Evolutionary conservation across 2,329 filamentous ascomycete species (phyloP).

Genomic region (Fusarium sp.): DNA sequence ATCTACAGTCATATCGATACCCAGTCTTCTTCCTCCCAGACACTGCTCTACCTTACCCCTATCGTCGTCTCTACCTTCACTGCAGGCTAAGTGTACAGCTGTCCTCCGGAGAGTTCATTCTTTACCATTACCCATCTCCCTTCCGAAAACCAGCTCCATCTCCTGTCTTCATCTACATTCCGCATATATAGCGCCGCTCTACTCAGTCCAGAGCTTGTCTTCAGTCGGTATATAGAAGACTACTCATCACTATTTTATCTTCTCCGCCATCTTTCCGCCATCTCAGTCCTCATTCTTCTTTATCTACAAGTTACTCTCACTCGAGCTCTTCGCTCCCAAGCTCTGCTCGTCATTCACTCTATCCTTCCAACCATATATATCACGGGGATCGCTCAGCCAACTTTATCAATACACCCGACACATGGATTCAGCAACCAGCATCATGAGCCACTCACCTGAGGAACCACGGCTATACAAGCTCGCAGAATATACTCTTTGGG

Average conservation of each 20-base stretch:
- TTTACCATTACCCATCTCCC: not conserved
- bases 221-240: not conserved
- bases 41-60: too few species aligned
- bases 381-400: not conserved
- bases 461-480: not conserved
- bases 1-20: too few species aligned
- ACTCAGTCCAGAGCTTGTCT: not conserved
- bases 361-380: not conserved
- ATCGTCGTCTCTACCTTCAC: too few species aligned
- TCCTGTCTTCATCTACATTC: not conserved
- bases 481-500: not conserved
- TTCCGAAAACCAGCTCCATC: not conserved
- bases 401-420: not conserved
- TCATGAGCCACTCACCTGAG: not conserved
- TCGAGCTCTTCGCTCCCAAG: not conserved
- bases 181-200: not conserved
- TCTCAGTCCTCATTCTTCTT: too few species aligned
- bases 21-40: too few species aligned
- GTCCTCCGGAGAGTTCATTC: too few species aligned
- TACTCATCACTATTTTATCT: not conserved
- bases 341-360: not conserved
- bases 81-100: too few species aligned
- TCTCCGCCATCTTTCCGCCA: not conserved
- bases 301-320: not conserved
- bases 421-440: not conserved